Evolutionary conservation across 345 rosid species (phyloP).

Genomic region (Sonneratia alba): DNA sequence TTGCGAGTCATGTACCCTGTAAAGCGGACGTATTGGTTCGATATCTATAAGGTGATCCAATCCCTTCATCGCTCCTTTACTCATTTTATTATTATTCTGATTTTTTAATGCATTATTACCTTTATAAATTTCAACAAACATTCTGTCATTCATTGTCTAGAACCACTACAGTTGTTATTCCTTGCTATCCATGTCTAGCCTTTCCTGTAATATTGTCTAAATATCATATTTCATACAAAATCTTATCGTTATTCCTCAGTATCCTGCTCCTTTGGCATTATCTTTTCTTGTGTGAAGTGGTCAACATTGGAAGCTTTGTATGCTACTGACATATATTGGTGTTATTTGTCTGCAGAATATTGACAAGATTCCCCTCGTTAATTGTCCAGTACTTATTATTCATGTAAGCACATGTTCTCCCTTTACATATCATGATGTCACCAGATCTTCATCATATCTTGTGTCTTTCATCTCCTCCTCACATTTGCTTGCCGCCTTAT

Average conservation of each 20-base stretch:
- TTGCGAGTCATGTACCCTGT: conserved; percentile 98
- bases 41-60: conserved; percentile 76
- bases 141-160: no score
- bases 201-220: no score
- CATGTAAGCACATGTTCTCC: conserved; percentile 54
- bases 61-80: neutral
- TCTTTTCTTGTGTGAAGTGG: neutral
- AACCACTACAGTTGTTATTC: no score
- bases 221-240: no score
- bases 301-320: neutral
- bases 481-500: neutral
- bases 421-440: neutral
- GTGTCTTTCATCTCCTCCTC: neutral
- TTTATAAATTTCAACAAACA: neutral
- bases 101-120: neutral
- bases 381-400: conserved; percentile 87
- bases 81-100: neutral
- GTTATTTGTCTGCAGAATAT: conserved; percentile 56
- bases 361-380: conserved; percentile 87
- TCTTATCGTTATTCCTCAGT: no score
- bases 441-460: neutral
- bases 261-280: no score
- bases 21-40: conserved; percentile 94
- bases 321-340: neutral
- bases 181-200: no score